A percentile compares a stretch with the other conserved stretches of the same genome.
Conservation (phyloP, 371 early-diverging fungal species). For the Rhizopus delemar region DNA sequence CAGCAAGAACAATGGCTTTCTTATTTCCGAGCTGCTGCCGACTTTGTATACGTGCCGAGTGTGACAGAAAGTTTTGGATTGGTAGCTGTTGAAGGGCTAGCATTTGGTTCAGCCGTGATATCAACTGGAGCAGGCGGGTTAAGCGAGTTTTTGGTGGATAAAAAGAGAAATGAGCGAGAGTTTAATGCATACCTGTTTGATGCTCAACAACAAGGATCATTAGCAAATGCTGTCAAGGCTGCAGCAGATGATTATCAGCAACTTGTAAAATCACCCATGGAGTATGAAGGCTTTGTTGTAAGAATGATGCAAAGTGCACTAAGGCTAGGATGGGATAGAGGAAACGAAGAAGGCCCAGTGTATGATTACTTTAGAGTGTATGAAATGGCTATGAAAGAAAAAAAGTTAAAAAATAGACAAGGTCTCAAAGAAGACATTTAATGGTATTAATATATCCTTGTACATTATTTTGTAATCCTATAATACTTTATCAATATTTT, state of each 20-base stretch:
- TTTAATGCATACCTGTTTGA: conserved; percentile 62
- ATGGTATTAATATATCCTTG: not conserved
- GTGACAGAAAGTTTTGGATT: conserved; percentile 64
- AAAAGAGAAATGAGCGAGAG: conserved; percentile 20
- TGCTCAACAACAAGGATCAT: conserved; percentile 8
- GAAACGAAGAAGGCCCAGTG: conserved; percentile 42
- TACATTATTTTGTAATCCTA: not conserved
- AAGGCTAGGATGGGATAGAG: conserved; percentile 51
- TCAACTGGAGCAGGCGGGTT: conserved; percentile 62
- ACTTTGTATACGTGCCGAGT: conserved; percentile 63
- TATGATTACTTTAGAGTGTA: conserved; percentile 53
- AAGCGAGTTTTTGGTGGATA: conserved; percentile 58
- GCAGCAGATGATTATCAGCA: conserved; percentile 45
- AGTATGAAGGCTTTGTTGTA: conserved; percentile 45
- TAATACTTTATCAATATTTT: not conserved
- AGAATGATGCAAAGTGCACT: conserved; percentile 50
- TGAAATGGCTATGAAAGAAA: conserved; percentile 23
- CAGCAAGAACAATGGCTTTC: conserved; percentile 55
- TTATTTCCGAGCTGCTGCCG: conserved; percentile 62
- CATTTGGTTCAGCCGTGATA: conserved; percentile 64
- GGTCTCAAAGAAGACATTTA: conserved; percentile 4
- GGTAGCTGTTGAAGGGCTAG: conserved; percentile 64
- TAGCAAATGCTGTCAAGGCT: conserved; percentile 50
- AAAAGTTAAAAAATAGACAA: conserved; percentile 1
- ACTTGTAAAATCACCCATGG: conserved; percentile 20